phyloP scores from a whole-genome alignment of 2,329 filamentous ascomycete species.

The Lasiodiplodia citricola region DNA sequence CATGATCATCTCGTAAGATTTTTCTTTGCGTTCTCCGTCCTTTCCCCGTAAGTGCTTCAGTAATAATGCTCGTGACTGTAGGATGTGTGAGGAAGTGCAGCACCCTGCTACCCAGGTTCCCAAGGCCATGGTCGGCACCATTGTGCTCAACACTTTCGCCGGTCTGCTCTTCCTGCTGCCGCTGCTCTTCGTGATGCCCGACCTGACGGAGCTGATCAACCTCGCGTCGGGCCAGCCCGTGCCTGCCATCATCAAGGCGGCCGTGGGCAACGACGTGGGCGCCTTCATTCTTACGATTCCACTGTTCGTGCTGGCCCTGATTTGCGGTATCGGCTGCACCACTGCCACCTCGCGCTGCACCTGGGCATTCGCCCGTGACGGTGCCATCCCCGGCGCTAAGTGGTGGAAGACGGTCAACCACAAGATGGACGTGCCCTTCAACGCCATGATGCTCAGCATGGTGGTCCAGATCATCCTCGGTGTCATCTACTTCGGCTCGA shows the following conservation, averaged over 20 bases:
- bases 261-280: slow-evolving; percentile 65
- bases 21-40: slow-evolving; percentile 31
- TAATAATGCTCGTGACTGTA: slow-evolving; percentile 35
- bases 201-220: slow-evolving; percentile 48
- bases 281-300: slow-evolving; percentile 68
- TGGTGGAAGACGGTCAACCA: slow-evolving; percentile 66
- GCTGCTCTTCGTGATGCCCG: slow-evolving; percentile 71
- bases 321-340: slow-evolving; percentile 73
- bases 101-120: slow-evolving; percentile 71
- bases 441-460: slow-evolving; percentile 76
- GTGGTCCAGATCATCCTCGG: slow-evolving; percentile 67
- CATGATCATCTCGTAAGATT: slow-evolving; percentile 75
- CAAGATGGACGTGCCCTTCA: slow-evolving; percentile 63
- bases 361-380: slow-evolving; percentile 74
- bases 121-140: slow-evolving; percentile 72
- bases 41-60: background rate
- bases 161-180: slow-evolving; percentile 73
- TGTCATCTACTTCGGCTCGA: slow-evolving; percentile 71
- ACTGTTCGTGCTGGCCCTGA: slow-evolving; percentile 68
- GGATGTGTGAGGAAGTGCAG: slow-evolving; percentile 76
- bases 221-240: slow-evolving; percentile 59
- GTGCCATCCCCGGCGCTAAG: slow-evolving; percentile 68
- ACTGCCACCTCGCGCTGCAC: slow-evolving; percentile 70
- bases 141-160: slow-evolving; percentile 69
- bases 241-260: slow-evolving; percentile 67